Conservation (phyloP, 768 basidiomycete genomes). For the Hygrocybe punicea region DNA sequence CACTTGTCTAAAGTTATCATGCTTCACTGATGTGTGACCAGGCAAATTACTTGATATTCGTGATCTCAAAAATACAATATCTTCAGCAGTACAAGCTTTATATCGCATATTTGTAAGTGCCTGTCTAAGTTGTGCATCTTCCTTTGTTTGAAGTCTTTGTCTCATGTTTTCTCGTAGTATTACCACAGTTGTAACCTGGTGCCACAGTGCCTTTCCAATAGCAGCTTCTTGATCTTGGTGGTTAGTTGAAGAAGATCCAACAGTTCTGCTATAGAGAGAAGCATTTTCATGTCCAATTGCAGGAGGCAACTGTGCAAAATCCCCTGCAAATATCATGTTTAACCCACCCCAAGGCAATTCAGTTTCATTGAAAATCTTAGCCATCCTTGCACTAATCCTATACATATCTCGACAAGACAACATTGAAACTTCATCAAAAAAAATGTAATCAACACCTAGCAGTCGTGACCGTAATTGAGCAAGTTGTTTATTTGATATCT, state of each 20-base stretch:
- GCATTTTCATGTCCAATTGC: too few species aligned
- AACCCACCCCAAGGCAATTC: too few species aligned
- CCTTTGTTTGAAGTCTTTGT: conserved; percentile 18
- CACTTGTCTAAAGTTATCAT: conserved; percentile 24
- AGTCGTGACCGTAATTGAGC: conserved; percentile 3
- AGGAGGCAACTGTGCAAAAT: conserved; percentile 12
- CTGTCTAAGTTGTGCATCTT: conserved; percentile 28
- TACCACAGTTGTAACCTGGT: conserved; percentile 21
- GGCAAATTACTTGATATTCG: conserved; percentile 12
- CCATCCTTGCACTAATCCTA: too few species aligned
- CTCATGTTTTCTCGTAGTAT: conserved; percentile 28
- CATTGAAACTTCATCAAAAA: conserved; percentile 23
- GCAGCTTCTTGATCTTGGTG: conserved; percentile 11
- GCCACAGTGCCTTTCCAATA: conserved; percentile 29
- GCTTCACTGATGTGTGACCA: conserved; percentile 9
- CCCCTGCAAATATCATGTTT: conserved; percentile 23
- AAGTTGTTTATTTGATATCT: not conserved
- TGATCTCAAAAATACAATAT: conserved; percentile 30
- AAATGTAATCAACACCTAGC: conserved; percentile 28
- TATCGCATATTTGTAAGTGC: conserved; percentile 33
- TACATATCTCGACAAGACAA: too few species aligned
- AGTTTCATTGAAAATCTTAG: too few species aligned
- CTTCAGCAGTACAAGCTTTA: conserved; percentile 29
- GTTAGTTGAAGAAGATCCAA: not conserved
- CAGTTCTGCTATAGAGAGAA: too few species aligned